Conservation (phyloP, 768 basidiomycete genomes). For the Rhodotorula babjevae region DNA sequence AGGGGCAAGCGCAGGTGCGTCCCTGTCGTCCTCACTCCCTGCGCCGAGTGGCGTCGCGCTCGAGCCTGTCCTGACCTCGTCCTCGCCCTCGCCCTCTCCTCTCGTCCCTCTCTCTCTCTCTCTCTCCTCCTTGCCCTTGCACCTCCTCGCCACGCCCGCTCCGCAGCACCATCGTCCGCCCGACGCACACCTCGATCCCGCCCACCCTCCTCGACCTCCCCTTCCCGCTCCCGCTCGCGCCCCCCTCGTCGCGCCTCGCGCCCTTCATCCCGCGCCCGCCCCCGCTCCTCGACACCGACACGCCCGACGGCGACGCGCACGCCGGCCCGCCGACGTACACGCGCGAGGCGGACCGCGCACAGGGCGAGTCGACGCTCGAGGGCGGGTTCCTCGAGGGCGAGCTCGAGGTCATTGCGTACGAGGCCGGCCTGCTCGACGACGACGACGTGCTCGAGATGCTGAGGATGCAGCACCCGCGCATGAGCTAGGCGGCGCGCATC, state of each 20-base stretch:
- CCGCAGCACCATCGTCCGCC: slow-evolving; percentile 12
- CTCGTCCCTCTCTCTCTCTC: too few relatives aligned
- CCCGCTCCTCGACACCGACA: slow-evolving; percentile 1
- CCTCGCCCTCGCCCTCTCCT: background rate
- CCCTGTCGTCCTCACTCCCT: too few relatives aligned
- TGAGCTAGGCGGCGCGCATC: background rate
- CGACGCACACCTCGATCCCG: slow-evolving; percentile 11
- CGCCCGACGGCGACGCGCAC: background rate
- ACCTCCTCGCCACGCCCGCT: background rate
- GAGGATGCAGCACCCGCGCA: background rate
- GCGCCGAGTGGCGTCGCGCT: too few relatives aligned
- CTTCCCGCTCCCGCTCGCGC: slow-evolving; percentile 22
- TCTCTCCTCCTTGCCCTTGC: background rate
- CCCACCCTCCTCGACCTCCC: slow-evolving; percentile 25
- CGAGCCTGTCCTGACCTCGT: too few relatives aligned
- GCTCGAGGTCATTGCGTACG: background rate
- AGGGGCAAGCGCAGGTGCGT: slow-evolving; percentile 5
- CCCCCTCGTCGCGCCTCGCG: slow-evolving; percentile 12
- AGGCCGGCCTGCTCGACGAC: background rate
- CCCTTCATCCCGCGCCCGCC: slow-evolving; percentile 23
- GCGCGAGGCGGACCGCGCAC: background rate
- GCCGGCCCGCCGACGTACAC: slow-evolving; percentile 19
- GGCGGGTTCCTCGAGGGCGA: slow-evolving; percentile 4
- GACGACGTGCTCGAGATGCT: background rate
- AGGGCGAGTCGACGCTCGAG: slow-evolving; percentile 14